Conservation (phyloP, 1,284 basidiomycete species). For the Lignosus rhinocerotis region DNA sequence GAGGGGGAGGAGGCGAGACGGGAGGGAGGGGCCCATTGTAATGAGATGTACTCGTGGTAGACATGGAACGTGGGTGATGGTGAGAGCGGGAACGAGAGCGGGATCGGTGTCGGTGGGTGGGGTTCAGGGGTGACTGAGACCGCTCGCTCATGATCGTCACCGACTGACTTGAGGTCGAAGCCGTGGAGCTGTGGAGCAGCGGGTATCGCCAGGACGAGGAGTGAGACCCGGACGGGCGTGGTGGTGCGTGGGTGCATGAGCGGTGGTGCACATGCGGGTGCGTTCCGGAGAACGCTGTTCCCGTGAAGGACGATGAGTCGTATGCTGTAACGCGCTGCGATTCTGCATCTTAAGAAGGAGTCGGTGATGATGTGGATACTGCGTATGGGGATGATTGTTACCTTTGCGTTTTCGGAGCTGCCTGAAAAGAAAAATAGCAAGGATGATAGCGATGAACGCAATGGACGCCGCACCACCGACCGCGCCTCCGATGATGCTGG, state of each 20-base stretch:
- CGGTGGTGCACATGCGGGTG: background rate
- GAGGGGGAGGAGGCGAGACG: no score
- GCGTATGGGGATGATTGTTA: background rate
- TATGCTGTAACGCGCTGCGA: background rate
- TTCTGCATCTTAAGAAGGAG: background rate
- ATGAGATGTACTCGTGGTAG: no score
- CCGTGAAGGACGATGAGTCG: background rate
- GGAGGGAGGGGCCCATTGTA: no score
- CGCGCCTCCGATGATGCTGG: background rate
- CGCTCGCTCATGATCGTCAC: background rate
- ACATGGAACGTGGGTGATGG: no score
- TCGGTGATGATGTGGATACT: background rate
- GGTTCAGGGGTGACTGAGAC: background rate
- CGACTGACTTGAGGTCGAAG: background rate
- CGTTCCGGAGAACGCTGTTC: background rate
- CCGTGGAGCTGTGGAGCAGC: background rate
- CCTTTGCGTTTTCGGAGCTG: background rate
- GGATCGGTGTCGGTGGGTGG: background rate
- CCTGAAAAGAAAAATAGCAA: background rate
- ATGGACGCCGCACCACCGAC: background rate
- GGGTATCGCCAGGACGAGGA: background rate
- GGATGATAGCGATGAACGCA: background rate
- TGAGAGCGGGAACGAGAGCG: background rate
- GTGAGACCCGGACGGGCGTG: background rate
- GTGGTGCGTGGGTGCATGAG: background rate